Evolutionary conservation across 78 protist genomes (phyloP), one percentile per base, ranked within the genome.

Genomic region (Diacronema lutheri): DNA sequence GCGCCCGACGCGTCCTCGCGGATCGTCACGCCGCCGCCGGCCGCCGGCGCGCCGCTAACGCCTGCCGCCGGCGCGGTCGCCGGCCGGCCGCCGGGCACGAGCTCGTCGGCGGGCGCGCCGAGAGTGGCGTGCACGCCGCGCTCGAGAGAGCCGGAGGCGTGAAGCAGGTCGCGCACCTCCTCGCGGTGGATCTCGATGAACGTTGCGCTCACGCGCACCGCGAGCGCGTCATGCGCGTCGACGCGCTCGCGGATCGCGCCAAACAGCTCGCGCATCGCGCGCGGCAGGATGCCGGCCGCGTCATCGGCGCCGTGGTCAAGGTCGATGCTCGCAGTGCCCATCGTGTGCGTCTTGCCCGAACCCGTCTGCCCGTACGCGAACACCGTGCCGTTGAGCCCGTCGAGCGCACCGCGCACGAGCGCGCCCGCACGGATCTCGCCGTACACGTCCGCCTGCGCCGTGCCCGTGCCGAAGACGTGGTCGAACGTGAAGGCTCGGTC

Each of bases 111-210:
- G 50, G 50, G 16, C 16, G 50, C 50, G 50, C 7, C 50, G 50
- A 7, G 16, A 3, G 50, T 7, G 50, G 50, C 50, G 50, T 3
- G 16, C 16, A 7, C 50, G 50, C 21, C n/a, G 37, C 86, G 66
- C 16, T 44, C 25, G 66, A 35, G 23, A 0, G 56, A 21, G 14
- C 26, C 44, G 23, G 72, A 58, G 7, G 38, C 35, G 60, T 61
- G 79, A 4, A 87, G 77, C 33, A 87, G 66, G 74, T 87, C 90
- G 41, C 23, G 33, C 20, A 90, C 3, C 40, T 84, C 85, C 37
- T 84, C 90, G 64, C 85, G 81, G 90, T 89, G 86, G 21, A 92
- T 81, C 65, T 92, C 94, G 20, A 92, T 33, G 56, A 92, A 87
- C 14, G 90, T 66, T 0, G 78, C 88, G 7, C 14, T 16, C 29